Percentiles rank a stretch among this genome's conserved stretches.
These are phyloP conservation scores for Phalaenopsis equestris DNA, from an alignment of 106 monocot species.

Conservation along the genomic window DNA sequence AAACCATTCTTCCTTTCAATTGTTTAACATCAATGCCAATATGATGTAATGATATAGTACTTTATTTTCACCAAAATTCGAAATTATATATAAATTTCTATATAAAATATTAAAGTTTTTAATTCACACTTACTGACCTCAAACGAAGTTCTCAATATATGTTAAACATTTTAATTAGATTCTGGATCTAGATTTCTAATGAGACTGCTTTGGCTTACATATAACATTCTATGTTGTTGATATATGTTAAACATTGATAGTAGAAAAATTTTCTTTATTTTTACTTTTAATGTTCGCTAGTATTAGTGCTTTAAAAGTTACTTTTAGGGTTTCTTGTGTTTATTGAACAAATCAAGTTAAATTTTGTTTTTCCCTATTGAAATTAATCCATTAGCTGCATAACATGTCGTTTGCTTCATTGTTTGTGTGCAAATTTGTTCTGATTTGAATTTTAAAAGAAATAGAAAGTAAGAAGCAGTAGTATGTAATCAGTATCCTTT, in stretches of 20 bases:
- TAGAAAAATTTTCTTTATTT: background rate
- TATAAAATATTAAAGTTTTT: background rate
- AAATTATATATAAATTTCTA: background rate
- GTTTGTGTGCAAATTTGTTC: background rate
- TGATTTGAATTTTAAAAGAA: background rate
- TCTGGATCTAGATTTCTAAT: too few relatives aligned
- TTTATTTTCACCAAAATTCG: background rate
- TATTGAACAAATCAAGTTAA: background rate
- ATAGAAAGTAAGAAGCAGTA: background rate
- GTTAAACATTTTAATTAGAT: background rate
- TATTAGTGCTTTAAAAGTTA: too few relatives aligned
- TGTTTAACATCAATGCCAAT: constrained; percentile 1
- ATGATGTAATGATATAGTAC: background rate
- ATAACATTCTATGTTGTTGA: background rate
- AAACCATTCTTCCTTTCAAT: background rate
- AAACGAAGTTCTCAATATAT: too few relatives aligned
- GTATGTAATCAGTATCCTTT: background rate
- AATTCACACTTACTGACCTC: background rate
- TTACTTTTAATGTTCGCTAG: background rate
- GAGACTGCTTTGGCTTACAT: background rate
- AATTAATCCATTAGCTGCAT: background rate
- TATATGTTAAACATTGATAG: background rate
- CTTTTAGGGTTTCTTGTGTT: too few relatives aligned
- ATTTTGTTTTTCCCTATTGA: background rate
- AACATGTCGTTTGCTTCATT: background rate